phyloP scores from a whole-genome alignment of 208 protist species.

The Phytomonas serpens region DNA sequence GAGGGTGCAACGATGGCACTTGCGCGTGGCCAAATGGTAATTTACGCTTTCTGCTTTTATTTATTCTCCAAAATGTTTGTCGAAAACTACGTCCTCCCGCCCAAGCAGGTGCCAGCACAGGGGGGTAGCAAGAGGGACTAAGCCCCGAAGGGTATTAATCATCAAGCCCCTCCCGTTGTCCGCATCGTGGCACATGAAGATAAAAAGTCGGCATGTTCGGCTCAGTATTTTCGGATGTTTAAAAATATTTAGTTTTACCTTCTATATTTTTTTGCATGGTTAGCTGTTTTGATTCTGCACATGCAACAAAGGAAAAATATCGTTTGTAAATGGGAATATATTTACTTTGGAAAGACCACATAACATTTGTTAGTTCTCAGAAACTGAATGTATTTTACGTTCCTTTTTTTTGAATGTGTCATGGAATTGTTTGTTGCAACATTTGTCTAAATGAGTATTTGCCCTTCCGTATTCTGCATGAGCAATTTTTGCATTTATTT shows the following conservation, averaged over 20 bases:
- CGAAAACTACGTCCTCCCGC: slow-evolving; percentile 60
- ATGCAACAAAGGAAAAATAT: too few species aligned
- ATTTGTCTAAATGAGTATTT: not conserved
- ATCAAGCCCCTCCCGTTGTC: not conserved
- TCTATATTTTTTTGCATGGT: not conserved
- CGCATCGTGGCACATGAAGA: not conserved
- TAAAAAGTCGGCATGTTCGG: not conserved
- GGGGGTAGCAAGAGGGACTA: not conserved
- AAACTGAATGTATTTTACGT: too few species aligned
- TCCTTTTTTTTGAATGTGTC: not conserved
- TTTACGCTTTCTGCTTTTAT: slow-evolving; percentile 89
- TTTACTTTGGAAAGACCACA: too few species aligned
- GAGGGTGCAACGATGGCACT: slow-evolving; percentile 32
- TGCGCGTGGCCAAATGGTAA: slow-evolving; percentile 44
- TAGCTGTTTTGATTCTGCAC: too few species aligned
- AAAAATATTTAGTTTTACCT: not conserved
- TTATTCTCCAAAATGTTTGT: slow-evolving; percentile 90
- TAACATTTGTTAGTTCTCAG: too few species aligned
- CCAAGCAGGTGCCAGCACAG: not conserved
- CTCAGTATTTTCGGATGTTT: not conserved
- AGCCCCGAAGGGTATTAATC: not conserved
- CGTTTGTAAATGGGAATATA: too few species aligned
- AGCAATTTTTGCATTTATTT: not conserved
- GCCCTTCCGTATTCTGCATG: not conserved
- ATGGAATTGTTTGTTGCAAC: not conserved